A percentile compares a stretch with the other conserved stretches of the same genome.
These are phyloP conservation scores for Cystobasidium slooffiae DNA, from an alignment of 1,284 basidiomycete genomes.

Conservation along the genomic window DNA sequence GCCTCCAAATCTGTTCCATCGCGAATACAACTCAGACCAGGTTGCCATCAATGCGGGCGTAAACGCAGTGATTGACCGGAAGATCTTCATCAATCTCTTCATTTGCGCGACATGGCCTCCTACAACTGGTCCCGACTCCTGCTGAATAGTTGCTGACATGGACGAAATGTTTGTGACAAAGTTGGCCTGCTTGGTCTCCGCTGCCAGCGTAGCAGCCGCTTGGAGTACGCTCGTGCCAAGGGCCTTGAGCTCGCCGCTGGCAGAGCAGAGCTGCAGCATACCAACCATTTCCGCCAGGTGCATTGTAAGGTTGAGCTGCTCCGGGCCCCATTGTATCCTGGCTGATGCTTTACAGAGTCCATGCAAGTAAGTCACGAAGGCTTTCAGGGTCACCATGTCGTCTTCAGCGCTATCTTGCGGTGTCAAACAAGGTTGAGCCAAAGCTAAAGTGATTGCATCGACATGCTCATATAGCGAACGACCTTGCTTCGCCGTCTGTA, in stretches of 20 bases:
- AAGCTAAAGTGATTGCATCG: background rate
- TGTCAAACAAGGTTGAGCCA: background rate
- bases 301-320: too few species aligned
- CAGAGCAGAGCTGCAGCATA: too few species aligned
- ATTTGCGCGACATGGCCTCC: conserved; percentile 26
- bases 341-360: too few species aligned
- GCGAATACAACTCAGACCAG: conserved; percentile 7
- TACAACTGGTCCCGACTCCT: background rate
- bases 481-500: background rate
- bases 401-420: background rate
- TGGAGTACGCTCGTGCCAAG: background rate
- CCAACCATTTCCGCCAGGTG: too few species aligned
- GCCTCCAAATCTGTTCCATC: conserved; percentile 8
- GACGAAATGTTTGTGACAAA: background rate
- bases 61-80: background rate
- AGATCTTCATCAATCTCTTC: conserved; percentile 19
- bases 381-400: background rate
- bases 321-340: too few species aligned
- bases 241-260: too few species aligned
- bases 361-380: background rate
- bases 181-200: background rate
- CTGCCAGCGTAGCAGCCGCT: background rate
- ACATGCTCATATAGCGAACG: background rate
- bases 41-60: background rate
- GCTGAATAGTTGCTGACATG: background rate